These are phyloP conservation scores for Chrysosporium keratinophilum DNA, from an alignment of 2,329 filamentous ascomycete genomes.

Conservation along the genomic window DNA sequence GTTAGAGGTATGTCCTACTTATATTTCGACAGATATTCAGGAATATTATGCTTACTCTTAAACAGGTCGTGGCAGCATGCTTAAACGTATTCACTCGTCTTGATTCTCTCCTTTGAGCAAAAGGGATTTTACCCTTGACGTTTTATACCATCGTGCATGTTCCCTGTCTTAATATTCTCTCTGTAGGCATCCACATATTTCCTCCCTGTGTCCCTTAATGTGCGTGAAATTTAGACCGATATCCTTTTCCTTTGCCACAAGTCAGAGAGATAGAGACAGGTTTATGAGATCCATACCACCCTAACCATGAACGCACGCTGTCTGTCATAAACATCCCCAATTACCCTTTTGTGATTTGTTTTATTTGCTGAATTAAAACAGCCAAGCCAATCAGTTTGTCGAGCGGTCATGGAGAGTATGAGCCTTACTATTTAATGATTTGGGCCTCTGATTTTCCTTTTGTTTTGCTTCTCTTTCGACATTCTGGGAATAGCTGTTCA, in stretches of 20 bases:
- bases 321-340: too few relatives aligned
- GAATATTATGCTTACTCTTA: constrained; percentile 13
- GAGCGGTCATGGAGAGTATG: background rate
- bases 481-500: background rate
- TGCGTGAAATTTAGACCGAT: background rate
- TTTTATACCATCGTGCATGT: constrained; percentile 4
- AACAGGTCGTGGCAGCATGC: constrained; percentile 75
- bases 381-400: background rate
- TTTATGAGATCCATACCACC: too few relatives aligned
- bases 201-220: background rate
- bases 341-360: too few relatives aligned
- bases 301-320: too few relatives aligned
- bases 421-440: background rate
- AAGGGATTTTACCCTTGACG: background rate
- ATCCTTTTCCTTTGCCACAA: background rate
- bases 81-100: constrained; percentile 95
- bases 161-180: constrained; percentile 6
- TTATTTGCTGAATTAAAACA: background rate
- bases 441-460: background rate
- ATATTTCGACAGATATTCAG: background rate
- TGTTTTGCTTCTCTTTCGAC: background rate
- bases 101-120: constrained; percentile 71
- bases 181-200: constrained; percentile 11
- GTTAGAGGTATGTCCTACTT: constrained; percentile 60
- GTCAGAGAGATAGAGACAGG: background rate